phyloP scores from a whole-genome alignment of 192 early-diverging fungal genomes.

The Backusella westeae region DNA sequence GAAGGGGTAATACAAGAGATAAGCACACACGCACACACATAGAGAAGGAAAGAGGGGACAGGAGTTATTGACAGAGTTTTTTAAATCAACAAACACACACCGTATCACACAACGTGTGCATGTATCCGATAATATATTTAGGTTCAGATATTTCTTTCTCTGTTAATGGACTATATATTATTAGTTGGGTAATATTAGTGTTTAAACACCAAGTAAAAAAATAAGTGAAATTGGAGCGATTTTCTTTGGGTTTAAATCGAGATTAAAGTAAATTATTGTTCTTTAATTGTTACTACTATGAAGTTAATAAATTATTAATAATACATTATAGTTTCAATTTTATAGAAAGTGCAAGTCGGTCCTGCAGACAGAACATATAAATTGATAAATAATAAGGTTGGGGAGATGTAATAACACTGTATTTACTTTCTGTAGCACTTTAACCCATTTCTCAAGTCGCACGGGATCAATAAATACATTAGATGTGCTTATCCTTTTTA shows the following conservation, averaged over 20 bases:
- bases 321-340: neutral
- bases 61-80: neutral
- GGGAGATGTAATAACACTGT: neutral
- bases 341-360: neutral
- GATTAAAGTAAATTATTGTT: neutral
- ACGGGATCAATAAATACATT: conserved; percentile 4
- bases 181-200: neutral
- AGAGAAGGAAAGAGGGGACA: neutral
- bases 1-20: neutral
- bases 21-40: neutral
- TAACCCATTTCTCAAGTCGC: neutral
- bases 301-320: neutral
- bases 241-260: neutral
- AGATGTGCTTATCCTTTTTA: neutral
- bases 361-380: neutral
- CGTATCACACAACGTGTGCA: neutral
- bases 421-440: neutral
- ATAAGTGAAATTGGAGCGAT: neutral
- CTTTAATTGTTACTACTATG: neutral
- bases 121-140: neutral
- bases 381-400: neutral
- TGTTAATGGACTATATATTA: neutral
- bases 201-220: neutral
- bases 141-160: neutral
- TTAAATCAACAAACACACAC: neutral